Conservation (phyloP, 192 early-diverging fungal genomes). For the Pecoramyces ruminantium region DNA sequence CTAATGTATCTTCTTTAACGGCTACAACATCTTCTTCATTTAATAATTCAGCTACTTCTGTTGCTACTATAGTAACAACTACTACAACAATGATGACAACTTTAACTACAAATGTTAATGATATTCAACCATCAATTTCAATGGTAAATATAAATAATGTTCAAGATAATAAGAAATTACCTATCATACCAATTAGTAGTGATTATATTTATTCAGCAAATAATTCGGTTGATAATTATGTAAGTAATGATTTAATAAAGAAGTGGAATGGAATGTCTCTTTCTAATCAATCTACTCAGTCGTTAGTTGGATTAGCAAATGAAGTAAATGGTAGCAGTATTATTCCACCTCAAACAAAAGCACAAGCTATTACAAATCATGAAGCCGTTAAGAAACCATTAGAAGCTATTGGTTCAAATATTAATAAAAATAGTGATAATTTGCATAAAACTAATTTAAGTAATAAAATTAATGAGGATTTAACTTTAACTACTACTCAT, state of each 20-base stretch:
- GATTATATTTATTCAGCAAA: neutral
- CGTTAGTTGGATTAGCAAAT: neutral
- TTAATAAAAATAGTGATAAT: neutral
- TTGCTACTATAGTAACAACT: neutral
- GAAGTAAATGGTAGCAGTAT: neutral
- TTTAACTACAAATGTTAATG: neutral
- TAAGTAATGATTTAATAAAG: neutral
- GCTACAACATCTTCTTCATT: neutral
- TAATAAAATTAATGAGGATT: neutral
- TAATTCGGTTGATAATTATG: neutral
- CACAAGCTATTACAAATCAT: neutral
- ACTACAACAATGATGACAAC: neutral
- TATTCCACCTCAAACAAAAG: neutral
- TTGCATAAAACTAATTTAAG: neutral
- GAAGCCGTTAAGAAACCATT: neutral
- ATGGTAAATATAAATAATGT: too few relatives aligned
- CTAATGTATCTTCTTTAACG: neutral
- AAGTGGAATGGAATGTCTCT: neutral
- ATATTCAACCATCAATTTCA: neutral
- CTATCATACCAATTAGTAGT: neutral
- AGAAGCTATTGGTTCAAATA: neutral
- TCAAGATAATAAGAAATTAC: neutral
- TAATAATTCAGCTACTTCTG: neutral
- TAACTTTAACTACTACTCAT: neutral
- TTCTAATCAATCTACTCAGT: neutral